Conservation (phyloP, 192 early-diverging fungal genomes). For the Podila verticillata region DNA sequence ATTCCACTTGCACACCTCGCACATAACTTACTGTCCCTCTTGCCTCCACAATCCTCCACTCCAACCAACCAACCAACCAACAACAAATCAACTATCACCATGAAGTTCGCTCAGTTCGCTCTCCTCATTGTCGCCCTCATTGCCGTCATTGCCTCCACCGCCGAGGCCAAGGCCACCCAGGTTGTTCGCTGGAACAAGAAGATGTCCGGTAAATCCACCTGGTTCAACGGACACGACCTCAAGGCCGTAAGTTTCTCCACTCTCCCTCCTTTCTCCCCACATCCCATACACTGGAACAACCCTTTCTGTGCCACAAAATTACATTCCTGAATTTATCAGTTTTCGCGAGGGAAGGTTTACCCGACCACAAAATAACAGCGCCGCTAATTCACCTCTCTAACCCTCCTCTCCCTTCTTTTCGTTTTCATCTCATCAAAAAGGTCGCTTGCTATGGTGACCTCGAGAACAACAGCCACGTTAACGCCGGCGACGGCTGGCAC, state of each 20-base stretch:
- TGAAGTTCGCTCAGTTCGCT: constrained; percentile 42
- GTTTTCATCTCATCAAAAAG: constrained; percentile 5
- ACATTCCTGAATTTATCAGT: constrained; percentile 1
- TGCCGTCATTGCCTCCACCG: constrained; percentile 26
- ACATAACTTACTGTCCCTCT: background rate
- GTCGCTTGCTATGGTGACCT: constrained; percentile 43
- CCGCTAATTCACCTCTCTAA: background rate
- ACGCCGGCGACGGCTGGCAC: constrained; percentile 36
- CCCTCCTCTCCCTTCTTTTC: background rate
- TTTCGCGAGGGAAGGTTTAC: too few relatives aligned
- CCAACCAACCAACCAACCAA: too few relatives aligned
- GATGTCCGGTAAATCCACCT: constrained; percentile 22
- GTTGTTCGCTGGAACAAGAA: constrained; percentile 19
- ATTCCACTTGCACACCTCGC: constrained; percentile 13
- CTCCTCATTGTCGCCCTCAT: constrained; percentile 30
- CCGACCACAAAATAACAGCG: background rate
- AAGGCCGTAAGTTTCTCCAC: constrained; percentile 22
- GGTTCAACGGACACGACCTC: constrained; percentile 42
- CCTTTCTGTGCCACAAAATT: background rate
- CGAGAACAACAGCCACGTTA: constrained; percentile 32
- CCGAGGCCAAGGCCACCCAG: constrained; percentile 26
- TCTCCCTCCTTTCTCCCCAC: background rate
- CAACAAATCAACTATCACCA: constrained; percentile 5
- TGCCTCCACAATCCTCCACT: background rate
- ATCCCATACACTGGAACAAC: background rate